Base-by-base conservation (phyloP, 1,139 yeast genomes). In the Pichia sp. region DNA sequence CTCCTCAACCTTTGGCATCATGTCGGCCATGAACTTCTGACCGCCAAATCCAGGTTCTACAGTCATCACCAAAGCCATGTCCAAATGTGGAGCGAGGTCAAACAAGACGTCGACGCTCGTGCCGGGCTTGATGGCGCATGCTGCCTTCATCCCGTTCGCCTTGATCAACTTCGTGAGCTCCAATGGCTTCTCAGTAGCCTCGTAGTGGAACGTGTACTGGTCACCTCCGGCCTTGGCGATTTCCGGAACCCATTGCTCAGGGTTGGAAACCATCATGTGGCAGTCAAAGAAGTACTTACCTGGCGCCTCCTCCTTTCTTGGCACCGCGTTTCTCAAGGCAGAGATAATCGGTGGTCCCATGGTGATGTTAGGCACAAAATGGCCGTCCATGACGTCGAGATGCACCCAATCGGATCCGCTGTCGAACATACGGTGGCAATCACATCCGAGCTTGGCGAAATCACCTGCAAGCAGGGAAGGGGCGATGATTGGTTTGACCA, bases 41-140 rank as follows among this genome's bases (percentile, higher is more conserved):
- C 99, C 99, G 40, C 99, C 99, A 68, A 93, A 93, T 1, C 99
- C 99, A 8, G 99, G 99, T 72, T 93, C 99, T 47, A 93, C 99
- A 3, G 99, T 93, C 99, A 93, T 95, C 52, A 93, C 86, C 59
- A 93, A 78, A 8, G 90, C 93, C 96, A 93, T 88, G 70, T 95
- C 98, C 63, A 93, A 76, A 5, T 44, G 23, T n/a, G 61, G 82
- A 75, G 54, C 86, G 85, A 36, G 85, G 95, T 61, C 89, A 73
- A 77, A 85, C 50, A 92, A 78, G 2, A 82, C 96, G 58, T 87
- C 95, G 30, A 89, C 95, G 0, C 95, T 85, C 1, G 99, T 95
- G 38, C 86, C 88, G 53, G 99, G 99, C 72, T 93, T 93, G 65
- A 93, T 78, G 10, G 98, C 96, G 75, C 96, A 85, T 0, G 96